Evolutionary conservation across 164 flowering plant genomes (phyloP), one percentile per base, ranked within the genome.

Genomic region (Litsea cubeba): DNA sequence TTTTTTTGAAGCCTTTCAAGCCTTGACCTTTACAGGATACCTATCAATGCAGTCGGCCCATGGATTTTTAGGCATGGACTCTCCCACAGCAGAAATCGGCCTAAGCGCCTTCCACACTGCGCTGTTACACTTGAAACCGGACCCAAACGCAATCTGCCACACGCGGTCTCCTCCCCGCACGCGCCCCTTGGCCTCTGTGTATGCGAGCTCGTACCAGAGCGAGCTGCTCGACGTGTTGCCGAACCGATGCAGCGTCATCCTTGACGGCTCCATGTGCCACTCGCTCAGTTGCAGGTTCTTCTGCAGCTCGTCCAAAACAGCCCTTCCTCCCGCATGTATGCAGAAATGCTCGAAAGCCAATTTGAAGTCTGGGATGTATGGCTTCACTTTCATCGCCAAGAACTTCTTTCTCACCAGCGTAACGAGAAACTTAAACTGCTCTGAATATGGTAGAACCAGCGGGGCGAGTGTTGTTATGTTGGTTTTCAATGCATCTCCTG

Each of bases 111-210:
- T 85, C 95, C 97, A 93, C 11, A 93, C 97, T 0, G 97, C 97
- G 64, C 95, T 91, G 76, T 93, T 93, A 65, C 97, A 93, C 83
- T 93, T 93, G 76, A 93, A 93, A 20, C 95, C 97, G 1, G 95
- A 91, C 62, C 97, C 97, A 69, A 93, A 93, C 0, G 95, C 95
- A 24, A 93, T 89, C 83, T 93, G 94, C 97, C 97, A 93, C 12
- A 91, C 87, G 74, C 97, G 81, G 77, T 90, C 87, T 0, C 94
- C 94, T 0, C 80, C 26, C 1, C 64, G 14, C 24, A 93, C 88
- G 76, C 97, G 75, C 0, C 92, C 94, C 74, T 93, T 93, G 0
- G 94, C 91, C 74, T 93, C 95, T 0, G 91, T 81, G 70, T 85
- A 87, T 0, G 89, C 89, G 24, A 87, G 71, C 73, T 86, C 89